These are phyloP conservation scores for Coemansia sp. DNA, from an alignment of 192 early-diverging fungal genomes.

Conservation along the genomic window DNA sequence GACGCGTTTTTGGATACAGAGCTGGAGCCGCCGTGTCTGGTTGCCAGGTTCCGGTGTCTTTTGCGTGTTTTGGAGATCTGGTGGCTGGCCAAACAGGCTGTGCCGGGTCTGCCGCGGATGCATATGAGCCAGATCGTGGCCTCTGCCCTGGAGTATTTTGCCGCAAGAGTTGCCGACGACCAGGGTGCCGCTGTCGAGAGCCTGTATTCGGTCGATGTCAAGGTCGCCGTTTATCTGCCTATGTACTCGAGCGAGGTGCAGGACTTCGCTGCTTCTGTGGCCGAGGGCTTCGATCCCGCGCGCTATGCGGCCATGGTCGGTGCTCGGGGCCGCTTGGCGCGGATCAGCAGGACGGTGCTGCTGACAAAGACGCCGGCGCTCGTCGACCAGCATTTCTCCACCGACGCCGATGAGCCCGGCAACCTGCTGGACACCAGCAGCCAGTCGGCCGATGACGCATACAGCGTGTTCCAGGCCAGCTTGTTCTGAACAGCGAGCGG, in stretches of 20 bases:
- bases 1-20: conserved; percentile 27
- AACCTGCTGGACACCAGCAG: neutral
- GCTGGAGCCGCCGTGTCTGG: conserved; percentile 17
- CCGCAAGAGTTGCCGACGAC: neutral
- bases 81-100: conserved; percentile 40
- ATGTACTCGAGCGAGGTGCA: conserved; percentile 45
- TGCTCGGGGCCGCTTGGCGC: neutral
- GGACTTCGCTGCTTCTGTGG: conserved; percentile 29
- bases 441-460: conserved; percentile 14
- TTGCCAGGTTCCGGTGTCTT: conserved; percentile 29
- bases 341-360: conserved; percentile 11
- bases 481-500: conserved; percentile 16
- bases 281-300: conserved; percentile 34
- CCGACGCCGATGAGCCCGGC: neutral
- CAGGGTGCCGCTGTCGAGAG: neutral
- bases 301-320: conserved; percentile 17
- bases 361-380: conserved; percentile 36
- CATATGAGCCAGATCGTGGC: conserved; percentile 25
- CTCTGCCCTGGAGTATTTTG: conserved; percentile 26
- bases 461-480: conserved; percentile 32
- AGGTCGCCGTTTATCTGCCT: conserved; percentile 25
- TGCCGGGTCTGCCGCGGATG: conserved; percentile 36
- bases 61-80: conserved; percentile 36
- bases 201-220: neutral
- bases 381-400: conserved; percentile 27